A percentile compares a stretch with the other conserved stretches of the same genome.
phyloP scores from a whole-genome alignment of 495 filamentous ascomycete genomes.

The Talaromyces proteolyticus region DNA sequence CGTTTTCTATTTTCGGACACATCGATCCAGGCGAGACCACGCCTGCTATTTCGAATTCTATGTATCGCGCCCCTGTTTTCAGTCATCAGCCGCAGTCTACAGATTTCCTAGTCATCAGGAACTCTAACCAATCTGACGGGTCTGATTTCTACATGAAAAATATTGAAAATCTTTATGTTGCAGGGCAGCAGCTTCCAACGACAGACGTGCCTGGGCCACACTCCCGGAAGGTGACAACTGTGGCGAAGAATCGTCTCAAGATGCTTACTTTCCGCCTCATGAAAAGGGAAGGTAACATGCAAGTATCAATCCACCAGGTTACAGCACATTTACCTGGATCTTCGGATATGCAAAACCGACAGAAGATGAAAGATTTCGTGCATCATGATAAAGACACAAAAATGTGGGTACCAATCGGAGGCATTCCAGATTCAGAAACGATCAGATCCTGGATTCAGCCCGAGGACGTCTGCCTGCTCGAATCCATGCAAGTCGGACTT shows the following conservation, averaged over 20 bases:
- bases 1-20: conserved; percentile 90
- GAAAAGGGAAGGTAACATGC: conserved; percentile 61
- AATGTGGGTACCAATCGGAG: conserved; percentile 70
- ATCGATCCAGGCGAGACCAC: conserved; percentile 85
- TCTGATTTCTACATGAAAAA: conserved; percentile 75
- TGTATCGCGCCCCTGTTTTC: conserved; percentile 93
- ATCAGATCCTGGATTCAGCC: conserved; percentile 86
- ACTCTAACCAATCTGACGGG: conserved; percentile 65
- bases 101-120: conserved; percentile 85
- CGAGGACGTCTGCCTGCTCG: conserved; percentile 88
- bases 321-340: conserved; percentile 84
- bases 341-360: conserved; percentile 87
- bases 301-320: conserved; percentile 70
- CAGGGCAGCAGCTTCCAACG: conserved; percentile 87
- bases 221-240: conserved; percentile 89
- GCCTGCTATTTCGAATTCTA: conserved; percentile 85
- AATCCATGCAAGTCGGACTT: conserved; percentile 94
- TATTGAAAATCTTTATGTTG: conserved; percentile 82
- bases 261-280: conserved; percentile 88
- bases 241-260: conserved; percentile 89
- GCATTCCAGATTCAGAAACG: conserved; percentile 66
- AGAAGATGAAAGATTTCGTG: conserved; percentile 96
- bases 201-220: conserved; percentile 90
- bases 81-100: conserved; percentile 70
- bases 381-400: conserved; percentile 76